These are phyloP conservation scores for Xylaria arbuscula DNA, from an alignment of 2,329 filamentous ascomycete genomes.

Conservation along the genomic window DNA sequence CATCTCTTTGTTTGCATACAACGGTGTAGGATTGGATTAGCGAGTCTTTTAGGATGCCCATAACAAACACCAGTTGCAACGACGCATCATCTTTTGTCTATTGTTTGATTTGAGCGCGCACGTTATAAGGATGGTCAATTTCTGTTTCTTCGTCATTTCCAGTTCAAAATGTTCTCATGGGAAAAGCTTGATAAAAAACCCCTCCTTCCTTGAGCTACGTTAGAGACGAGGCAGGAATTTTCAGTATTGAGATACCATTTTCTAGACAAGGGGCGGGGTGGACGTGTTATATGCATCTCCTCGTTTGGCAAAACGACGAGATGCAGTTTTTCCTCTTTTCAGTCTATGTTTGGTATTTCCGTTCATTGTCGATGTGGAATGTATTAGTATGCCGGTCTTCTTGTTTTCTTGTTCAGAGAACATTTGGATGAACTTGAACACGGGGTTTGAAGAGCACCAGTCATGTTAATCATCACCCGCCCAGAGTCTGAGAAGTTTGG, in stretches of 20 bases:
- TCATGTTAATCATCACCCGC: background rate
- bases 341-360: conserved; percentile 17
- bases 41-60: conserved; percentile 42
- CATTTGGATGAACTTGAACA: conserved; percentile 9
- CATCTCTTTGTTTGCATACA: conserved; percentile 42
- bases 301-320: background rate
- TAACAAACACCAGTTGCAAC: conserved; percentile 36
- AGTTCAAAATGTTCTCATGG: background rate
- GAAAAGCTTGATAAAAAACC: conserved; percentile 7
- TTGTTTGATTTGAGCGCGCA: conserved; percentile 40
- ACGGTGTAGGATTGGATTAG: conserved; percentile 40
- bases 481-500: background rate
- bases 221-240: conserved; percentile 4
- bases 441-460: background rate
- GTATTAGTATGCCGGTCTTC: conserved; percentile 29
- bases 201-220: background rate
- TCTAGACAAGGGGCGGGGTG: conserved; percentile 13
- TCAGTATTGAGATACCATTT: conserved; percentile 27
- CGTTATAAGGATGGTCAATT: conserved; percentile 12
- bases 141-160: conserved; percentile 13
- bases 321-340: background rate
- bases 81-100: conserved; percentile 36
- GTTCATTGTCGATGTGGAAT: conserved; percentile 10
- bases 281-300: conserved; percentile 15
- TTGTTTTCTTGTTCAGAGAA: conserved; percentile 25